Percentiles rank a stretch among this genome's conserved stretches.
phyloP scores from a whole-genome alignment of 108 stramenopile species.

The Mediolabrus comicus region DNA sequence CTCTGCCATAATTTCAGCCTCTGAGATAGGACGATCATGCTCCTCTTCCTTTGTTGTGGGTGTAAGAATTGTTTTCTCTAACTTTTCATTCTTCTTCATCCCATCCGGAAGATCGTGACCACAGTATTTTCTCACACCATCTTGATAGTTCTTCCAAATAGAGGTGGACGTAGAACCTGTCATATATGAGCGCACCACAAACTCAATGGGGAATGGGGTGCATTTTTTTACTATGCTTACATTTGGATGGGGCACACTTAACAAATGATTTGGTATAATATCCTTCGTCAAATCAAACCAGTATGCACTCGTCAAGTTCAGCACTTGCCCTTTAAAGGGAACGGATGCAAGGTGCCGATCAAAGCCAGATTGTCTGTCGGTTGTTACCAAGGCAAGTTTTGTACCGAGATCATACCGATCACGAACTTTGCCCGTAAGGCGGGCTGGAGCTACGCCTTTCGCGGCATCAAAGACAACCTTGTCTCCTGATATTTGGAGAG shows the following conservation, averaged over 20 bases:
- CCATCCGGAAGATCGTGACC: constrained; percentile 95
- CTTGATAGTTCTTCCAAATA: constrained; percentile 97
- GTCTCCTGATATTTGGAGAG: constrained; percentile 37
- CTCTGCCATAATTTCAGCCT: constrained; percentile 82
- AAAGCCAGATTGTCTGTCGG: constrained; percentile 98
- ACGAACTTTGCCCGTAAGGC: constrained; percentile 72
- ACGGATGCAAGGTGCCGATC: constrained; percentile 94
- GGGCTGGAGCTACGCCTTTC: constrained; percentile 28
- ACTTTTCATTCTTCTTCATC: constrained; percentile 92
- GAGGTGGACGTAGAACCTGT: constrained; percentile 96
- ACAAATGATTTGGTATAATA: constrained; percentile 93
- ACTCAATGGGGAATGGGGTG: constrained; percentile 96
- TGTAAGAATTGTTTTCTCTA: constrained; percentile 81
- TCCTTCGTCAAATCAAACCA: constrained; percentile 93
- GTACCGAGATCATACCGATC: constrained; percentile 67
- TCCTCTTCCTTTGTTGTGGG: constrained; percentile 98
- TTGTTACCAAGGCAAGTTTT: constrained; percentile 90
- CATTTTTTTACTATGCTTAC: constrained; percentile 90
- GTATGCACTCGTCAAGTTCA: constrained; percentile 91
- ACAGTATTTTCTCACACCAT: constrained; percentile 93
- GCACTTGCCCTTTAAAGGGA: constrained; percentile 96
- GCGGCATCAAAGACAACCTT: constrained; percentile 36
- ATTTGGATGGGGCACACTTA: constrained; percentile 92
- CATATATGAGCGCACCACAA: constrained; percentile 95
- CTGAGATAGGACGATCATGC: constrained; percentile 96